phyloP scores from a whole-genome alignment of 2,329 filamentous ascomycete genomes.

The Trichoderma lentiforme region DNA sequence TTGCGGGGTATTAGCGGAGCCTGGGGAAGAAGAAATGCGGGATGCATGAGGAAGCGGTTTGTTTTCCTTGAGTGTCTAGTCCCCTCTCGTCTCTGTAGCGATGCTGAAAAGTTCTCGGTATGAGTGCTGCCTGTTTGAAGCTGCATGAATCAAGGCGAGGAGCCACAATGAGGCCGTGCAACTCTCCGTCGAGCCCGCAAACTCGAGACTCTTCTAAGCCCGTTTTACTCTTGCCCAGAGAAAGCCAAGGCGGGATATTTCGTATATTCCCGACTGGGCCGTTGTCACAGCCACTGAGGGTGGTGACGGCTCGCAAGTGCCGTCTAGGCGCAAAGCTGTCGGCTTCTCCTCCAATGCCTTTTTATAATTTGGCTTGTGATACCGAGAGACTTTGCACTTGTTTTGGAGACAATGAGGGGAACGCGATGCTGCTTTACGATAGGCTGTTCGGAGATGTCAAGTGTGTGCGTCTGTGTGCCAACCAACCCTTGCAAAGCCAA shows the following conservation, averaged over 20 bases:
- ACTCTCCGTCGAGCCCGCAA: not conserved
- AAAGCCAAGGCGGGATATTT: not conserved
- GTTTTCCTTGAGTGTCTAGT: not conserved
- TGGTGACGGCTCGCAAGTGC: conserved; percentile 1
- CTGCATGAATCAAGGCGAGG: not conserved
- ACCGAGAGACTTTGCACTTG: not conserved
- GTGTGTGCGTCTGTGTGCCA: conserved; percentile 1
- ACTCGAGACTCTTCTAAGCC: not conserved
- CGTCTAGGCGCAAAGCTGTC: not conserved
- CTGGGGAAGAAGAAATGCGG: not conserved
- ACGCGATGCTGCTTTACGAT: not conserved
- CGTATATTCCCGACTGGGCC: not conserved
- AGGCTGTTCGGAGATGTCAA: not conserved
- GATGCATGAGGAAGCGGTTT: conserved; percentile 1
- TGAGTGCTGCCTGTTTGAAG: not conserved
- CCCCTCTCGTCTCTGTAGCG: not conserved
- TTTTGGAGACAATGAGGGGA: not conserved
- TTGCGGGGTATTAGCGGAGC: conserved; percentile 15
- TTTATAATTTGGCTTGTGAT: conserved; percentile 16
- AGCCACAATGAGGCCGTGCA: conserved; percentile 12
- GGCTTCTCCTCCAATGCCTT: not conserved
- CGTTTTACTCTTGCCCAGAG: not conserved
- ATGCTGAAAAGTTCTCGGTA: not conserved
- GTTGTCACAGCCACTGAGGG: not conserved
- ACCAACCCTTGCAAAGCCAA: not conserved